A percentile compares a stretch with the other conserved stretches of the same genome.
phyloP scores from a whole-genome alignment of 2,329 filamentous ascomycete genomes.

The Sporothrix schenckii region DNA sequence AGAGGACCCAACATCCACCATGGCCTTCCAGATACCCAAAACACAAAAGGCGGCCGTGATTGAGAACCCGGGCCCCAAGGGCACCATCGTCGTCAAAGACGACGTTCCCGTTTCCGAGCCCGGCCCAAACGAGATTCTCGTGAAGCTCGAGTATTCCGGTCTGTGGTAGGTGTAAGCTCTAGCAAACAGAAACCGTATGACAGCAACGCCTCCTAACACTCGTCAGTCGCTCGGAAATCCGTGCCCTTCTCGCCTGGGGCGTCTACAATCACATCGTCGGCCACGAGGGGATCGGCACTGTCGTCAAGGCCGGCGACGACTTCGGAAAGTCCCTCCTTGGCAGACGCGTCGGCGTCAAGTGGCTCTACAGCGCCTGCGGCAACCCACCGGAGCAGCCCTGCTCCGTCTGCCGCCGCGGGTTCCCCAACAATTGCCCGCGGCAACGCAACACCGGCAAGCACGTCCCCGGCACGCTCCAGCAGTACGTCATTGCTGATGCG shows the following conservation, averaged over 20 bases:
- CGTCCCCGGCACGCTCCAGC: conserved; percentile 21
- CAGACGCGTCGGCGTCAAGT: conserved; percentile 19
- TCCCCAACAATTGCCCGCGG: conserved; percentile 19
- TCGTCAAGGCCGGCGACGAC: conserved; percentile 20
- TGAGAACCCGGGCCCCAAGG: conserved; percentile 16
- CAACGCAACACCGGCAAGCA: conserved; percentile 23
- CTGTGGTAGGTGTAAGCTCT: neutral
- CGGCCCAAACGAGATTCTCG: conserved; percentile 19
- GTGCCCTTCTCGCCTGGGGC: conserved; percentile 12
- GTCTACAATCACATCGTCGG: conserved; percentile 20
- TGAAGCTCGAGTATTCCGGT: conserved; percentile 18
- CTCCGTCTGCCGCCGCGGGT: conserved; percentile 9
- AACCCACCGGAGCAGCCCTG: neutral
- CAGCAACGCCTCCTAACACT: neutral
- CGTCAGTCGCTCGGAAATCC: neutral
- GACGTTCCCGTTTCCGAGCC: conserved; percentile 21
- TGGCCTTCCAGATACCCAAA: neutral
- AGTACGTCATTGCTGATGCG: conserved; percentile 16
- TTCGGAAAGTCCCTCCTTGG: neutral
- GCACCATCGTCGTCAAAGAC: neutral
- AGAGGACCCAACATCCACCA: neutral
- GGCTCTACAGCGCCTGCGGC: conserved; percentile 23
- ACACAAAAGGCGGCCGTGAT: conserved; percentile 19
- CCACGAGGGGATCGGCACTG: conserved; percentile 16
- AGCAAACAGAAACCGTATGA: neutral